Evolutionary conservation across 805 yeast genomes (phyloP).

Genomic region (Schwanniomyces polymorphus): DNA sequence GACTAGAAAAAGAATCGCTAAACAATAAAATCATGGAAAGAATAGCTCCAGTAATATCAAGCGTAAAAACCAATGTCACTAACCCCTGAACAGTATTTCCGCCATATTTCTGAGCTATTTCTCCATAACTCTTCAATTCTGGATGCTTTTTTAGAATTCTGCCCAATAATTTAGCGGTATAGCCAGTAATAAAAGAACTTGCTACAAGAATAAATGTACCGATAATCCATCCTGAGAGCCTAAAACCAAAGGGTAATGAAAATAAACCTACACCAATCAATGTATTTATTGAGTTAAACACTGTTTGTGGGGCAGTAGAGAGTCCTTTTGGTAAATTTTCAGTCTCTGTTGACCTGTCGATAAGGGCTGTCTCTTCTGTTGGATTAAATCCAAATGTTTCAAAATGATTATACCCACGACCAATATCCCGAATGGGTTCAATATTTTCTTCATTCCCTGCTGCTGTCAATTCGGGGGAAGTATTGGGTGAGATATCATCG

Average conservation of each 20-base stretch:
- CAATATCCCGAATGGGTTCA: conserved; percentile 16
- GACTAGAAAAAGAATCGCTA: conserved; percentile 55
- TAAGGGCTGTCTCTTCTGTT: conserved; percentile 9
- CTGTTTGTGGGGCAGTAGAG: conserved; percentile 68
- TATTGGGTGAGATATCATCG: conserved; percentile 21
- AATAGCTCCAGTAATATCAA: conserved; percentile 64
- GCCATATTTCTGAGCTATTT: conserved; percentile 51
- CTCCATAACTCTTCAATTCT: conserved; percentile 54
- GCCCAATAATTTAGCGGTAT: conserved; percentile 57
- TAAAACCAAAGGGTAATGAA: conserved; percentile 70
- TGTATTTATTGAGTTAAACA: conserved; percentile 69
- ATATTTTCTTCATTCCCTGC: conserved; percentile 10
- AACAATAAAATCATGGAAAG: conserved; percentile 58
- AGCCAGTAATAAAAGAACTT: conserved; percentile 51
- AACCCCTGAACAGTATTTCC: conserved; percentile 45
- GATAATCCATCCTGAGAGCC: conserved; percentile 64
- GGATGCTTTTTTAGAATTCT: conserved; percentile 42
- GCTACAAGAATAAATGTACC: conserved; percentile 44
- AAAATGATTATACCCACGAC: conserved; percentile 11
- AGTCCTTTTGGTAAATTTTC: conserved; percentile 15
- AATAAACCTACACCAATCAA: conserved; percentile 75
- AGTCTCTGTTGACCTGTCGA: conserved; percentile 6
- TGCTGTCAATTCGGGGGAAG: conserved; percentile 15
- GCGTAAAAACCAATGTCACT: conserved; percentile 49
- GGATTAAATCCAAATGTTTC: conserved; percentile 16